Evolutionary conservation across 2,329 filamentous ascomycete species (phyloP).

Genomic region (Aspergillus hiratsukae): DNA sequence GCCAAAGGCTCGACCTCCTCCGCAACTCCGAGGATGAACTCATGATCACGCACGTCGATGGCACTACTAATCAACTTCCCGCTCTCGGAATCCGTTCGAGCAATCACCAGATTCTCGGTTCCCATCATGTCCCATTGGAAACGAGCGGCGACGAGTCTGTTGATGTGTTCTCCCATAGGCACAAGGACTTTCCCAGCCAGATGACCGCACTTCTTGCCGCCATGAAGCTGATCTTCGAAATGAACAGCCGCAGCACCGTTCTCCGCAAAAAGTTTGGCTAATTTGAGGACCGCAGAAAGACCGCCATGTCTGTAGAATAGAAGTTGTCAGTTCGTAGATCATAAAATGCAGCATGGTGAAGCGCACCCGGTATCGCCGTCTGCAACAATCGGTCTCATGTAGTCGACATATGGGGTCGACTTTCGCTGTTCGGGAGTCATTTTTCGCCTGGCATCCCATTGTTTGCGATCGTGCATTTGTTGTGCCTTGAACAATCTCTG

Average conservation of each 20-base stretch:
- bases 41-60: slow-evolving; percentile 90
- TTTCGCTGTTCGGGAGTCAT: slow-evolving; percentile 69
- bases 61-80: slow-evolving; percentile 85
- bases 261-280: slow-evolving; percentile 96
- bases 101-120: slow-evolving; percentile 88
- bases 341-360: neutral
- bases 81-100: slow-evolving; percentile 91
- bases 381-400: slow-evolving; percentile 88
- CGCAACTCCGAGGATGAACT: slow-evolving; percentile 87
- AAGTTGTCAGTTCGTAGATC: neutral
- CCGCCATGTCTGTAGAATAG: slow-evolving; percentile 66
- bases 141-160: slow-evolving; percentile 81
- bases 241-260: slow-evolving; percentile 95
- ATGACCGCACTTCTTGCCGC: slow-evolving; percentile 97
- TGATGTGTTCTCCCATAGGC: slow-evolving; percentile 92
- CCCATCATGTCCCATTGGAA: slow-evolving; percentile 99
- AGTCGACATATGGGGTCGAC: slow-evolving; percentile 79
- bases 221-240: slow-evolving; percentile 96
- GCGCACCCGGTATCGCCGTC: slow-evolving; percentile 81
- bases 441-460: slow-evolving; percentile 81
- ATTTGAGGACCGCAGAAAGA: slow-evolving; percentile 85
- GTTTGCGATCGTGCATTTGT: slow-evolving; percentile 92
- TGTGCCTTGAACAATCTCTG: slow-evolving; percentile 95
- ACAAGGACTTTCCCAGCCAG: slow-evolving; percentile 94
- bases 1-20: slow-evolving; percentile 76